Base-by-base conservation (phyloP, 306 rosid species). In the Lathyrus sativus region DNA sequence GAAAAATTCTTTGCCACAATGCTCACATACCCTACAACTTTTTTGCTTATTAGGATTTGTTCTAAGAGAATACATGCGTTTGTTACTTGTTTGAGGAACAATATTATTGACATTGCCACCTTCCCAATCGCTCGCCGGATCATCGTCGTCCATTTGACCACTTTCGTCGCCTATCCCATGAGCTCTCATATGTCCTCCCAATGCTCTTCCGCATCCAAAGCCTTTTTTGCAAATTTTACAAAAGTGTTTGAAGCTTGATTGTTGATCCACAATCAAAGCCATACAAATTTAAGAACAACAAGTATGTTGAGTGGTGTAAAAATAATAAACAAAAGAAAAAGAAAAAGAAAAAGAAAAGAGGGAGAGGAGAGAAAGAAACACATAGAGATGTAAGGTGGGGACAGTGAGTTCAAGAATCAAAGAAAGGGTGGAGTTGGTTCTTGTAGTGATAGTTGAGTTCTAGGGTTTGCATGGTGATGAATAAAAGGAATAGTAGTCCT, bases 111-210 rank as follows among this genome's bases (percentile, higher is more conserved):
- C 78, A 41, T 67, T 80, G 3, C 78, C 80, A 1, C 73, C 87
- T 65, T 88, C 96, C 98, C 96, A 87, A 61, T 92, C 93, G 38
- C 88, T 81, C 5, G 81, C 88, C 0, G 77, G 83, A 44, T 88
- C 91, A 1, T 89, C 91, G 4, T 88, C 95, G 4, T 93, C 97
- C 39, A 87, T 62, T 7, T 74, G 82, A 2, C 76, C 70, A 0
- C 68, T 42, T 28, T 90, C 95, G 24, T 82, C 90, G 0, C 91
- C 95, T 10, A 90, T 90, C 28, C 99, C 99, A 46, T 93, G 99
- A 0, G 99, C 95, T 78, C 96, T 90, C 99, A 93, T 93, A 85
- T 93, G 99, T 4, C 97, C 99, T 37, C 99, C 99, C 0, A 93
- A 46, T 17, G 99, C 99, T 80, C 99, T 81, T 13, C 99, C 99